Percentiles rank a stretch among this genome's conserved stretches.
phyloP scores from a whole-genome alignment of 352 stramenopile species.

The Phytophthora foliorum region DNA sequence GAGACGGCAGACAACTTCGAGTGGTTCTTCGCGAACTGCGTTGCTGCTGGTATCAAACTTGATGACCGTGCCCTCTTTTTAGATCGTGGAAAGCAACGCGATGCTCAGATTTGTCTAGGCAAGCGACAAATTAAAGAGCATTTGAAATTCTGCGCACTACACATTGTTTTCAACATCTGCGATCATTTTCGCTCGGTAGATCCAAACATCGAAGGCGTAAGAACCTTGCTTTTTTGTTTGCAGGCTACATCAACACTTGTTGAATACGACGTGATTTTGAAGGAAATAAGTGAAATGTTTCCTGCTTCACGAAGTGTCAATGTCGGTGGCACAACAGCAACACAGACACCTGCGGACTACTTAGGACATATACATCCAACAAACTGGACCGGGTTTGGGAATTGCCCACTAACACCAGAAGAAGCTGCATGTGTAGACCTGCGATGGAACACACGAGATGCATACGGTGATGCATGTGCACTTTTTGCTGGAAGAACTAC shows the following conservation, averaged over 20 bases:
- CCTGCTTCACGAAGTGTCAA: background rate
- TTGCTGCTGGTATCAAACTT: background rate
- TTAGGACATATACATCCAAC: background rate
- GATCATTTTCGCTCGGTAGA: background rate
- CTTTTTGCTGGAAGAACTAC: background rate
- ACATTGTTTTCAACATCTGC: background rate
- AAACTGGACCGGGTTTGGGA: background rate
- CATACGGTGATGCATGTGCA: background rate
- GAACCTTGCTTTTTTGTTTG: background rate
- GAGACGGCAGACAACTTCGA: conserved; percentile 5
- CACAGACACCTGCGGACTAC: background rate
- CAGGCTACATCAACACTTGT: background rate
- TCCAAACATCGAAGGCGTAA: conserved; percentile 1
- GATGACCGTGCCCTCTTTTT: background rate
- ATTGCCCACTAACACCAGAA: background rate
- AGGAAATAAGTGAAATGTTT: background rate
- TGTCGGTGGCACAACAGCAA: background rate
- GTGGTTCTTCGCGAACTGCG: background rate
- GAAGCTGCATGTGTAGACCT: background rate
- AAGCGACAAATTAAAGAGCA: too few relatives aligned
- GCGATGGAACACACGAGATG: background rate
- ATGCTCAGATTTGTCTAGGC: too few relatives aligned
- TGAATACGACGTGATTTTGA: conserved; percentile 6
- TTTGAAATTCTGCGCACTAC: background rate
- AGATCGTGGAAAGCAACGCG: too few relatives aligned